These are phyloP conservation scores for Cladosporium oxysporum DNA, from an alignment of 2,329 filamentous ascomycete genomes.

Conservation along the genomic window DNA sequence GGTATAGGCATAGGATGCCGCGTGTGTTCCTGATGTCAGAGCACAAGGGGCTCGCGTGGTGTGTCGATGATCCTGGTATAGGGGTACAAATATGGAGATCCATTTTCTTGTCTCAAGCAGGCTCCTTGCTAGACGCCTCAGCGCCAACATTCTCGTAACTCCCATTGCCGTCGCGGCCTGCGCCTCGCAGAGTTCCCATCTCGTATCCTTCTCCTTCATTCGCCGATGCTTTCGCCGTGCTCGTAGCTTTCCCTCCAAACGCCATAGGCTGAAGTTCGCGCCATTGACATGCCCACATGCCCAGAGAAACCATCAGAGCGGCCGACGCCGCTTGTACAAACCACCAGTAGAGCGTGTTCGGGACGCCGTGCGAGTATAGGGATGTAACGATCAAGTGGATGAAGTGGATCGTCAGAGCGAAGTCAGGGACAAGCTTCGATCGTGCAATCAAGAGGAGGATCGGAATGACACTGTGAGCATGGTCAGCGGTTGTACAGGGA, in stretches of 20 bases:
- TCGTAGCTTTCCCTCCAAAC: conserved; percentile 65
- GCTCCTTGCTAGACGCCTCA: conserved; percentile 39
- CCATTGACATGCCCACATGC: conserved; percentile 89
- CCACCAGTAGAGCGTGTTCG: conserved; percentile 87
- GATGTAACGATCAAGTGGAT: conserved; percentile 77
- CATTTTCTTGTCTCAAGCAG: conserved; percentile 37
- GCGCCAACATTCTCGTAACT: conserved; percentile 50
- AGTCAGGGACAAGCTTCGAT: conserved; percentile 93
- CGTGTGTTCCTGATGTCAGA: background rate
- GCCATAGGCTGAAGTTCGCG: conserved; percentile 85
- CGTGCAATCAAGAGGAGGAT: conserved; percentile 82
- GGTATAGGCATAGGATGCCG: background rate
- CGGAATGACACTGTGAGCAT: conserved; percentile 67
- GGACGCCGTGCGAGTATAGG: conserved; percentile 75
- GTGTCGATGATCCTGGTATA: conserved; percentile 6
- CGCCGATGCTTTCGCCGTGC: background rate
- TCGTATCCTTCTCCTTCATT: conserved; percentile 38
- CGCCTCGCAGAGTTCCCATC: conserved; percentile 43
- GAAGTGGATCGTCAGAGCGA: conserved; percentile 84
- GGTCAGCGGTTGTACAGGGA: background rate
- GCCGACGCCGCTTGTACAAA: conserved; percentile 62
- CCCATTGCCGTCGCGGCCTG: conserved; percentile 48
- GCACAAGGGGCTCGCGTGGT: conserved; percentile 22
- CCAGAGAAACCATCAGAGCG: conserved; percentile 67
- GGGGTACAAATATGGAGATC: background rate